Conservation (phyloP, 208 protist species). For the Trypanosoma boissoni region DNA sequence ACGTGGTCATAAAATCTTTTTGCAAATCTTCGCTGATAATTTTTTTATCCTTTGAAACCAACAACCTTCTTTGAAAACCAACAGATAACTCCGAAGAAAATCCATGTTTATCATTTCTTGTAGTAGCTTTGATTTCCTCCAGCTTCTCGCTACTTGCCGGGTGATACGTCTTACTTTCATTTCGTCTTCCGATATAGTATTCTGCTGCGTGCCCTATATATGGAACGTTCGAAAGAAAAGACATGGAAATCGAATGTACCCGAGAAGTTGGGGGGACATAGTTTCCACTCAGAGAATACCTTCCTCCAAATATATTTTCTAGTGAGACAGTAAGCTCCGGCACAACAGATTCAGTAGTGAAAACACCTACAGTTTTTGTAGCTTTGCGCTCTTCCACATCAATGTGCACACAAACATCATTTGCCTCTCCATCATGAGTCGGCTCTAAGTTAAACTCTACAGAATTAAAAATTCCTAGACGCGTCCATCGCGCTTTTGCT, state of each 20-base stretch:
- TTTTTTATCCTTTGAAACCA: conserved; percentile 49
- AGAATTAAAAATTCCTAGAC: conserved; percentile 62
- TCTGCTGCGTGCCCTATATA: conserved; percentile 71
- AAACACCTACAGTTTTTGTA: conserved; percentile 75
- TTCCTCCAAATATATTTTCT: conserved; percentile 70
- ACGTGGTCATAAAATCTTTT: conserved; percentile 49
- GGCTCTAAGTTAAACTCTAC: conserved; percentile 85
- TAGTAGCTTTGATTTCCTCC: conserved; percentile 64
- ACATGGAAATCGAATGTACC: conserved; percentile 68
- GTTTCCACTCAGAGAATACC: conserved; percentile 73
- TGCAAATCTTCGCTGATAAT: conserved; percentile 26
- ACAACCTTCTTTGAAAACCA: conserved; percentile 63
- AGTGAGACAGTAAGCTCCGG: conserved; percentile 73
- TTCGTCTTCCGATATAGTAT: conserved; percentile 67
- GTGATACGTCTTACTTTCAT: conserved; percentile 65
- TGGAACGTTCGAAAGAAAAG: conserved; percentile 75
- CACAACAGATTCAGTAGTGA: conserved; percentile 77
- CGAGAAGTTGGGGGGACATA: conserved; percentile 80
- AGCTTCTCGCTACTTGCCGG: conserved; percentile 59
- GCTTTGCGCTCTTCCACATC: conserved; percentile 65
- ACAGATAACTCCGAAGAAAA: conserved; percentile 58
- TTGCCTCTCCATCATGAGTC: conserved; percentile 51
- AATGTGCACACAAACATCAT: conserved; percentile 77
- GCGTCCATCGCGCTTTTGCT: conserved; percentile 50
- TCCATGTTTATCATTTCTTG: conserved; percentile 46